Evolutionary conservation across 495 filamentous ascomycete genomes (phyloP), one percentile per base, ranked within the genome.

Genomic region (Xylaria cubensis): DNA sequence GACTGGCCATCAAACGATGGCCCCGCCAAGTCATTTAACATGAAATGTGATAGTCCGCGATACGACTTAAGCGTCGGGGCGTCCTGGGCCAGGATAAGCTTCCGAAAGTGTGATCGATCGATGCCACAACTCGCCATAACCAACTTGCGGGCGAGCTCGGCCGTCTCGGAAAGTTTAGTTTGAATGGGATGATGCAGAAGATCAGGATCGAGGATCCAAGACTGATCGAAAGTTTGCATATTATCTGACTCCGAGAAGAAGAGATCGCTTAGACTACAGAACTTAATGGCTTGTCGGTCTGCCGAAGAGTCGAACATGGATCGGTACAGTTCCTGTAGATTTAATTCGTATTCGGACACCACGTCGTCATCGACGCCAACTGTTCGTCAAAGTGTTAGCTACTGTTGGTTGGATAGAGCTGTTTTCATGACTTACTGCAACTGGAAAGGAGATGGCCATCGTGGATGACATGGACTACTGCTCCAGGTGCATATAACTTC

Each of bases 361-460:
- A 73, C 74, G 36, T 73, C 70, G 46, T 84, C 82, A 42, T 82
- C 77, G 13, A 81, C 83, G 4, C 83, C 83, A 63, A 84, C 79
- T 81, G 58, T 36, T 12, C 21, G 12, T 64, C n/a, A 15, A 50
- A 46, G 1, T 17, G 19, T 74, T 56, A 71, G 51, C 51, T 41
- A 0, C 10, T 13, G 4, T 13, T 24, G 9, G 0, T n/a, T 46
- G 0, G 7, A 51, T n/a, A 9, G 17, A 46, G 5, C 12, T 13
- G 8, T 55, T 24, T 12, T n/a, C n/a, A 12, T 21, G 58, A 64
- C 77, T 71, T 64, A 76, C 79, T 82, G 71, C 82, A 83, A 68
- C 84, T 82, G 51, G 79, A 81, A 34, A 84, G 84, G 24, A 84
- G 81, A 72, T 84, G 83, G 24, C 82, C 82, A 32, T 84, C 82